Base-by-base conservation (phyloP, 257 asterid genomes). In the Mentha longifolia region DNA sequence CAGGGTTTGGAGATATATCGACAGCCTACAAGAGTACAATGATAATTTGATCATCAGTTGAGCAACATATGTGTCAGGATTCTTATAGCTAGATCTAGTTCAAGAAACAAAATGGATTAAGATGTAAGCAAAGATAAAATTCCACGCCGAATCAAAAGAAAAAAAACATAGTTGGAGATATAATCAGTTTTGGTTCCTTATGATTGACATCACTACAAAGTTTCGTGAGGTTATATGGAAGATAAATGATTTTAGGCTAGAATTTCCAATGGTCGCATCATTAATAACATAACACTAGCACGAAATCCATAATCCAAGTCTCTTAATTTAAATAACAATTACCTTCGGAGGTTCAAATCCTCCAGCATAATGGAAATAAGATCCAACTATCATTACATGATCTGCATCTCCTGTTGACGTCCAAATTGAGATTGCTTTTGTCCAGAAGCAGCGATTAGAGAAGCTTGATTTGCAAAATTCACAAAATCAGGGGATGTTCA, bases 331-430 rank as follows among this genome's bases (percentile, higher is more conserved):
- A 43, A 57, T 39, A 52, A 16, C 52, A 73, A 62, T 72, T 83
- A 91, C 99, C 99, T 92, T 85, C 39, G 99, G 99, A 62, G 96
- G 91, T 80, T 95, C 97, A 68, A 86, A 92, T 19, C 99, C 97
- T 70, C 98, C 96, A 69, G 97, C 97, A 72, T 92, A 95, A 77
- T 95, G 99, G 77, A 95, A 95, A 79, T 92, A 95, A 25, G 98
- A 82, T 74, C 98, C 97, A 7, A 95, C 98, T 57, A 95, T 92
- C 87, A 88, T 74, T 42, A 84, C 94, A 69, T 95, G 99, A 67
- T 95, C 99, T 19, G 93, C 76, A 81, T 89, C 98, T 71, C 98
- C 98, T 6, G 99, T 92, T 46, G 98, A 89, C 69, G 99, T 92
- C 98, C 98, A 92, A 72, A 92, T 88, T 31, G 96, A 95, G 78